Evolutionary conservation across 352 stramenopile species (phyloP).

Genomic region (Phytophthora constricta): DNA sequence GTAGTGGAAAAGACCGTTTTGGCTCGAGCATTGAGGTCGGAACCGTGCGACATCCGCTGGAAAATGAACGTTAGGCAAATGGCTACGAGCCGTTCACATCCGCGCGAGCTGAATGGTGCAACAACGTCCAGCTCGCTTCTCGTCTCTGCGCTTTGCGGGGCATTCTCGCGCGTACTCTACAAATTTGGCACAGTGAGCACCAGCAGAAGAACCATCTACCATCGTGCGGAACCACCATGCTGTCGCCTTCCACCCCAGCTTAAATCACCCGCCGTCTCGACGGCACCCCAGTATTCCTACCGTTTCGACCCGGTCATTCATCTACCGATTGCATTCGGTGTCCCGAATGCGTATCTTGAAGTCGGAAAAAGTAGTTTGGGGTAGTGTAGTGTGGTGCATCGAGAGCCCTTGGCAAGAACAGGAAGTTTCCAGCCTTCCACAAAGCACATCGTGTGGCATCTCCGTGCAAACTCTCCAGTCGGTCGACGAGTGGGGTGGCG

Average conservation of each 20-base stretch:
- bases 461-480: slow-evolving; percentile 12
- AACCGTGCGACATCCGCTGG: slow-evolving; percentile 18
- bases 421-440: no score
- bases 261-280: neutral
- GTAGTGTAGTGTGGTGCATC: slow-evolving; percentile 7
- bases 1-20: slow-evolving; percentile 19
- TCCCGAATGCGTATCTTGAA: neutral
- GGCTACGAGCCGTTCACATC: neutral
- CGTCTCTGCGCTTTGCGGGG: neutral
- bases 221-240: slow-evolving; percentile 14
- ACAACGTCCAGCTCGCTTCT: neutral
- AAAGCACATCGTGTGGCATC: neutral
- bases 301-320: no score
- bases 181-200: slow-evolving; percentile 14
- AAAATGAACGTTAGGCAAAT: slow-evolving; percentile 16
- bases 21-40: slow-evolving; percentile 4
- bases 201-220: slow-evolving; percentile 1
- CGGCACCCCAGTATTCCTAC: neutral
- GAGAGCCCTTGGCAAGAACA: no score
- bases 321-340: neutral
- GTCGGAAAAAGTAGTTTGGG: neutral
- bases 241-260: slow-evolving; percentile 16
- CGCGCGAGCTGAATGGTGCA: slow-evolving; percentile 10
- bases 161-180: neutral
- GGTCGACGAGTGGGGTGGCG: slow-evolving; percentile 9